Conservation (phyloP, 2,329 filamentous ascomycete genomes). For the Didymella sp. region DNA sequence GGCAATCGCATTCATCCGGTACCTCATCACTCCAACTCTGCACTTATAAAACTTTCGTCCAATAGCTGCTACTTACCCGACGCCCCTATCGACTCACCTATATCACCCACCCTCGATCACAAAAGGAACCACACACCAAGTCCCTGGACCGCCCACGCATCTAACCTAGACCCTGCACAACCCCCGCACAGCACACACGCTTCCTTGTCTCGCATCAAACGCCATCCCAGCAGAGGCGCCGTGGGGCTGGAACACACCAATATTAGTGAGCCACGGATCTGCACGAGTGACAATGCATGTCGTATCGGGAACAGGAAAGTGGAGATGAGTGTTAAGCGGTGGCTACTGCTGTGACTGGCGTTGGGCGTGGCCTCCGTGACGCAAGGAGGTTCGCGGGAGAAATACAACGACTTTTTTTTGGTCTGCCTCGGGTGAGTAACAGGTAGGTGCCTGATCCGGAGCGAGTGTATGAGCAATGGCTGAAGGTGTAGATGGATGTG, state of each 20-base stretch:
- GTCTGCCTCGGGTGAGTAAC: neutral
- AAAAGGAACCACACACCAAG: slow-evolving; percentile 1
- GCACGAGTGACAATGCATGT: slow-evolving; percentile 10
- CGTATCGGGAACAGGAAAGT: slow-evolving; percentile 1
- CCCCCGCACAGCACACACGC: neutral
- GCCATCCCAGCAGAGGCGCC: slow-evolving; percentile 6
- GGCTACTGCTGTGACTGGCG: neutral
- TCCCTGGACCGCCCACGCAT: neutral
- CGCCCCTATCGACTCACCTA: neutral
- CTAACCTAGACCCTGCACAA: neutral
- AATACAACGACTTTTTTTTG: slow-evolving; percentile 1
- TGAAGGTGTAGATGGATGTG: neutral
- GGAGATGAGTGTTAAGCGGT: slow-evolving; percentile 10
- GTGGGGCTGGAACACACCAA: slow-evolving; percentile 4
- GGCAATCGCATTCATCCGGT: neutral
- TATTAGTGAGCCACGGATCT: slow-evolving; percentile 15
- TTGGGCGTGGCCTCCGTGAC: neutral
- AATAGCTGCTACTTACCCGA: neutral
- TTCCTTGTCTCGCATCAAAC: slow-evolving; percentile 11
- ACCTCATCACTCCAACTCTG: neutral
- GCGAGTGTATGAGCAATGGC: neutral
- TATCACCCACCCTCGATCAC: neutral
- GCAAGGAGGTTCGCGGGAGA: neutral
- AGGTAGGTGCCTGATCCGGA: neutral
- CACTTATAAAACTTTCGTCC: neutral